Evolutionary conservation across 2,329 filamentous ascomycete species (phyloP).

Genomic region (Fusarium lyarnte): DNA sequence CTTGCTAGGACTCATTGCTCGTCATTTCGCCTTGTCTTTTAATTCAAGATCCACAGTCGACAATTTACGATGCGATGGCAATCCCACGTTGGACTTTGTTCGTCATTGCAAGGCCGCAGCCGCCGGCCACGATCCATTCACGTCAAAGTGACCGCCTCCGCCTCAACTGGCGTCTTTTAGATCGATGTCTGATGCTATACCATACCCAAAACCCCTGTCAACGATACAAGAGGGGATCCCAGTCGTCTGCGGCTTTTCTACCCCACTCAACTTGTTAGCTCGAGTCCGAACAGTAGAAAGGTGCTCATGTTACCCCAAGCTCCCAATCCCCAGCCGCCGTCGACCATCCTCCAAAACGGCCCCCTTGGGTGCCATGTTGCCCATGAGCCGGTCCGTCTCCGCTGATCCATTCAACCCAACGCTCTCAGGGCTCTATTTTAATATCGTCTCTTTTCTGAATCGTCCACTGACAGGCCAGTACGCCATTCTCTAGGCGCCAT

Average conservation of each 20-base stretch:
- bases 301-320: constrained; percentile 30
- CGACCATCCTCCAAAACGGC: constrained; percentile 32
- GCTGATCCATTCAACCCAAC: constrained; percentile 45
- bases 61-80: constrained; percentile 12
- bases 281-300: constrained; percentile 24
- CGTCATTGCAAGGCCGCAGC: constrained; percentile 34
- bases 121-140: constrained; percentile 34
- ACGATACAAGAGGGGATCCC: constrained; percentile 32
- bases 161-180: constrained; percentile 24
- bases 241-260: constrained; percentile 37
- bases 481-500: constrained; percentile 55
- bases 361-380: constrained; percentile 37
- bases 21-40: constrained; percentile 21
- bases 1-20: constrained; percentile 26
- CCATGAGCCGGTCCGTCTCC: constrained; percentile 42
- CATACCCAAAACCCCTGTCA: constrained; percentile 12
- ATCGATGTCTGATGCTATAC: constrained; percentile 18
- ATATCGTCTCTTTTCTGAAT: constrained; percentile 49
- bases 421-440: constrained; percentile 55
- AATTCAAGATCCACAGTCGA: constrained; percentile 30
- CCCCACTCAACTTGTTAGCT: constrained; percentile 32
- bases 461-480: constrained; percentile 56
- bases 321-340: constrained; percentile 41
- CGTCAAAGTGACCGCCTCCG: constrained; percentile 33
- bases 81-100: constrained; percentile 24